A percentile compares a stretch with the other conserved stretches of the same genome.
Conservation (phyloP, 768 basidiomycete genomes). For the Amanita pseudoporphyria region DNA sequence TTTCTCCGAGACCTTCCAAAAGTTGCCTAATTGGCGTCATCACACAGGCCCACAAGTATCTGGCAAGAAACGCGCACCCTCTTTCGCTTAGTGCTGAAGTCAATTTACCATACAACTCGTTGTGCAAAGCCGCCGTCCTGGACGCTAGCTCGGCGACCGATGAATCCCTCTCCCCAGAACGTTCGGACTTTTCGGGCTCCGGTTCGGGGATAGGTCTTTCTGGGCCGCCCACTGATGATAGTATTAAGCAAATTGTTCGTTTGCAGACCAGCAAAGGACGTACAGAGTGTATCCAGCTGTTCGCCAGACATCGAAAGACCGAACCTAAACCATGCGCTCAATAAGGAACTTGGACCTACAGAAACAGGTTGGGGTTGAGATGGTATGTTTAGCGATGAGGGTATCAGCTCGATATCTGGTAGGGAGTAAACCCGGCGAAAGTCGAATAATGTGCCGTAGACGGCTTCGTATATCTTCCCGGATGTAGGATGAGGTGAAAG, state of each 20-base stretch:
- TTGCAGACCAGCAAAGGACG: constrained; percentile 14
- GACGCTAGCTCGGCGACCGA: constrained; percentile 20
- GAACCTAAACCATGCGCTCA: constrained; percentile 48
- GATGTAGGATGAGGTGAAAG: constrained; percentile 27
- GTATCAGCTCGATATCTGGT: constrained; percentile 43
- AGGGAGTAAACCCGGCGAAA: constrained; percentile 38
- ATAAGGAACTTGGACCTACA: constrained; percentile 43
- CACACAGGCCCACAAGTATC: neutral
- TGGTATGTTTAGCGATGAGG: constrained; percentile 33
- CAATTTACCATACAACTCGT: constrained; percentile 34
- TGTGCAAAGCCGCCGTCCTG: constrained; percentile 26
- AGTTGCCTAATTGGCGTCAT: constrained; percentile 35
- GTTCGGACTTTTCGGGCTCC: constrained; percentile 7
- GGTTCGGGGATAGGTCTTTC: constrained; percentile 43
- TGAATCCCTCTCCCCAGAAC: neutral
- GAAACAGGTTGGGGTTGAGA: constrained; percentile 54
- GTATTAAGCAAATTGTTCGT: neutral
- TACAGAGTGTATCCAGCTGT: constrained; percentile 52
- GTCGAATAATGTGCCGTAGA: constrained; percentile 52
- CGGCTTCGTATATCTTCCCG: constrained; percentile 26
- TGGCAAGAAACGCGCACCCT: constrained; percentile 34
- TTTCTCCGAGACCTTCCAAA: constrained; percentile 50
- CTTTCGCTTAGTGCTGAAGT: constrained; percentile 51
- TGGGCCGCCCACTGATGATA: constrained; percentile 51
- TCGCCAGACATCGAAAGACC: constrained; percentile 44